A percentile compares a stretch with the other conserved stretches of the same genome.
phyloP scores from a whole-genome alignment of 345 rosid genomes.

The Aquilaria malaccensis region DNA sequence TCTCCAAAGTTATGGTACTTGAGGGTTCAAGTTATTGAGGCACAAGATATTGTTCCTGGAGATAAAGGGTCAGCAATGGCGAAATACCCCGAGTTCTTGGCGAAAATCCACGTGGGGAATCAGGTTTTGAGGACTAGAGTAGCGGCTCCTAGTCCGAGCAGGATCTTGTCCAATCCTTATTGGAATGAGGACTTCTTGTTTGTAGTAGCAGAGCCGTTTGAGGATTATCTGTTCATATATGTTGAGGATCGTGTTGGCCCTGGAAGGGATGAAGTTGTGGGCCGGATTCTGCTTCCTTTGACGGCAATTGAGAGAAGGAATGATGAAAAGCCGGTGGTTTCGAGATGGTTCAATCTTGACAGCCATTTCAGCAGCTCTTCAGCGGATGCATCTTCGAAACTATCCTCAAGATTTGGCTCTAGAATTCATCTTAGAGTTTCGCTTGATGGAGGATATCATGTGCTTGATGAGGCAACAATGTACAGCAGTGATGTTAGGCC shows the following conservation, averaged over 20 bases:
- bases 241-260: constrained; percentile 52
- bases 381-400: constrained; percentile 12
- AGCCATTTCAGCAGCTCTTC: constrained; percentile 26
- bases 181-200: constrained; percentile 74
- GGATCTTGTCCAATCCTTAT: constrained; percentile 48
- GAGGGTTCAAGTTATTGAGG: constrained; percentile 56
- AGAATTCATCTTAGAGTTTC: constrained; percentile 55
- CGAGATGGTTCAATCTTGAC: constrained; percentile 66
- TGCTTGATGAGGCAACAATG: constrained; percentile 57
- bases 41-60: constrained; percentile 50
- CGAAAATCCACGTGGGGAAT: constrained; percentile 53
- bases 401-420: constrained; percentile 38
- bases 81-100: constrained; percentile 48
- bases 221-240: constrained; percentile 44
- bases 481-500: constrained; percentile 57
- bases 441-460: constrained; percentile 71
- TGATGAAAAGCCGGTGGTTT: constrained; percentile 43
- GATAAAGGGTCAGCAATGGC: constrained; percentile 37
- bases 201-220: constrained; percentile 70
- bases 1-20: constrained; percentile 76
- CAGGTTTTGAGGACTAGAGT: constrained; percentile 50
- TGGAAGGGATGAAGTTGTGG: constrained; percentile 45
- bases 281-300: constrained; percentile 46
- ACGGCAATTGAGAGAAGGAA: constrained; percentile 33
- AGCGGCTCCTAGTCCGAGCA: constrained; percentile 25